Evolutionary conservation across 768 basidiomycete genomes (phyloP).

Genomic region (Obba rivulosa): DNA sequence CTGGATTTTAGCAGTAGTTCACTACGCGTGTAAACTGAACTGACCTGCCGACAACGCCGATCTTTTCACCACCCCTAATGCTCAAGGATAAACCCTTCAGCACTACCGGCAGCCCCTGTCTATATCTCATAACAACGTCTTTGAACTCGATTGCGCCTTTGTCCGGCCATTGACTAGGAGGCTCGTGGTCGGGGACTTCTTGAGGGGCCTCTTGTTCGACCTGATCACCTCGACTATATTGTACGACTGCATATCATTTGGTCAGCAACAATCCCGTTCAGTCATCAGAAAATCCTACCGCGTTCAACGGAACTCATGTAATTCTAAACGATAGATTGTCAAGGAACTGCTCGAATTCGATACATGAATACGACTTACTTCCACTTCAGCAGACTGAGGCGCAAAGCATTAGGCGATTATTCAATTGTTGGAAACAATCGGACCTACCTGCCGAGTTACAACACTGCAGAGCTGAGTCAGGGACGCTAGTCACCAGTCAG

Average conservation of each 20-base stretch:
- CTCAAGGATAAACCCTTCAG: constrained; percentile 56
- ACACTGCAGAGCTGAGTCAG: constrained; percentile 49
- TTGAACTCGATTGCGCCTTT: constrained; percentile 58
- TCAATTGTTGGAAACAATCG: neutral
- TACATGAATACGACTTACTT: constrained; percentile 31
- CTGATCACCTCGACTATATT: constrained; percentile 46
- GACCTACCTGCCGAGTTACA: constrained; percentile 42
- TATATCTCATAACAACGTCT: constrained; percentile 55
- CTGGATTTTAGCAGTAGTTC: neutral
- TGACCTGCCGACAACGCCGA: constrained; percentile 66
- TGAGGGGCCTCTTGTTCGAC: constrained; percentile 64
- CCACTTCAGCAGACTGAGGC: constrained; percentile 55
- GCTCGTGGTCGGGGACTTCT: constrained; percentile 50
- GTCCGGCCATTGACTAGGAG: constrained; percentile 57
- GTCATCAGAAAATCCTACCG: constrained; percentile 25
- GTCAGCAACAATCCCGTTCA: neutral
- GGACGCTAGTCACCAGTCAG: constrained; percentile 28
- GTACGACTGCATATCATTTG: constrained; percentile 32
- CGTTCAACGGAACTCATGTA: constrained; percentile 65
- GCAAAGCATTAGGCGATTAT: neutral
- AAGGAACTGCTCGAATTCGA: neutral
- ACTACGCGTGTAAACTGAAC: neutral
- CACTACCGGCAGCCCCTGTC: constrained; percentile 68
- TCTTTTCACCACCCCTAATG: constrained; percentile 67
- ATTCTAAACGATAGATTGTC: constrained; percentile 31